phyloP scores from a whole-genome alignment of 2,329 filamentous ascomycete genomes.

The Fusarium brevicatenulatum region DNA sequence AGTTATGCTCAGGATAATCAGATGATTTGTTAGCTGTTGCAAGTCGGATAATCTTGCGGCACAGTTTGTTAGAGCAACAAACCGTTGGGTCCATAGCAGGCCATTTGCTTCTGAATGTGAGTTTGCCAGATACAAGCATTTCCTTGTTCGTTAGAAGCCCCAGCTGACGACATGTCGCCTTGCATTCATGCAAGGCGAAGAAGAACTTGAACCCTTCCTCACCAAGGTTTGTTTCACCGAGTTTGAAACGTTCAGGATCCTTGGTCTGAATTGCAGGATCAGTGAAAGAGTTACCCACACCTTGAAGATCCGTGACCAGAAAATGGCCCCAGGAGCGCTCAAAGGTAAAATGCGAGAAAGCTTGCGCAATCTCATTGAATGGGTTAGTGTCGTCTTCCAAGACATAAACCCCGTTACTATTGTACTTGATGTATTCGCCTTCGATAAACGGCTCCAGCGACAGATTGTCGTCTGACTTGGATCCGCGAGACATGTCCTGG shows the following conservation, averaged over 20 bases:
- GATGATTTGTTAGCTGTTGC: slow-evolving; percentile 34
- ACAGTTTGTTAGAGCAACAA: slow-evolving; percentile 55
- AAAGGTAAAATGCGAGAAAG: slow-evolving; percentile 56
- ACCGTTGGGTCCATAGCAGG: slow-evolving; percentile 43
- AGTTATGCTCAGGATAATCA: slow-evolving; percentile 41
- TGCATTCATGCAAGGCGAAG: slow-evolving; percentile 50
- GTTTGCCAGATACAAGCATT: slow-evolving; percentile 1
- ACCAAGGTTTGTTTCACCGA: slow-evolving; percentile 48
- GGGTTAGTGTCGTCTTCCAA: slow-evolving; percentile 35
- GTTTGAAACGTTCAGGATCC: slow-evolving; percentile 47
- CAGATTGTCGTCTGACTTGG: slow-evolving; percentile 29
- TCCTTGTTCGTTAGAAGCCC: slow-evolving; percentile 37
- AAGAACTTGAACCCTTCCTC: slow-evolving; percentile 53
- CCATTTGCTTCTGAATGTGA: slow-evolving; percentile 34
- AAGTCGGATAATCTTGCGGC: slow-evolving; percentile 47
- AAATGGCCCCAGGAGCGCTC: slow-evolving; percentile 52
- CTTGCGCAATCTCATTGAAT: slow-evolving; percentile 49
- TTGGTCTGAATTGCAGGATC: slow-evolving; percentile 52
- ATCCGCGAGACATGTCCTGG: slow-evolving; percentile 24
- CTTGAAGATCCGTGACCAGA: slow-evolving; percentile 51
- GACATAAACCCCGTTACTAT: slow-evolving; percentile 48
- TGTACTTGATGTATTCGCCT: slow-evolving; percentile 54
- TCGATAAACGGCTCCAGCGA: slow-evolving; percentile 52
- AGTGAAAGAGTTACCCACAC: slow-evolving; percentile 50
- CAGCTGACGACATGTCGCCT: slow-evolving; percentile 46